Conservation (phyloP, 1,139 yeast genomes). For the Kazachstania sp. region DNA sequence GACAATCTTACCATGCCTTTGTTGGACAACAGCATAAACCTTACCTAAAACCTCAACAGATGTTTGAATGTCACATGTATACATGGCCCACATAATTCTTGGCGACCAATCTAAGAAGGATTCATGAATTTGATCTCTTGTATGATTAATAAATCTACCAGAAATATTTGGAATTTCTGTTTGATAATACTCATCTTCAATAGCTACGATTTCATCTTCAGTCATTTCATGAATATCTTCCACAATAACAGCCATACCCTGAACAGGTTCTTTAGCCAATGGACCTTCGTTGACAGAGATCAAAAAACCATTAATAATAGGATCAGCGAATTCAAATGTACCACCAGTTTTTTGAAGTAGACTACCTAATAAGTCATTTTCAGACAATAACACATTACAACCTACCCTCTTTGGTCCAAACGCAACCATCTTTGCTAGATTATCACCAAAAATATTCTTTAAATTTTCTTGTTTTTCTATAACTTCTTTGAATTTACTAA, state of each 20-base stretch:
- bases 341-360: conserved; percentile 12
- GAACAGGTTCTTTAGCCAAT: conserved; percentile 75
- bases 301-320: conserved; percentile 76
- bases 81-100: conserved; percentile 83
- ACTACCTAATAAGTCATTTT: conserved; percentile 33
- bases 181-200: conserved; percentile 29
- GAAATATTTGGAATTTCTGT: conserved; percentile 35
- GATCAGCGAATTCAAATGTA: conserved; percentile 50
- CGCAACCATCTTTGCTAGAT: conserved; percentile 43
- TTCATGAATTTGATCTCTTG: conserved; percentile 65
- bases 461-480: conserved; percentile 30
- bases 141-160: conserved; percentile 66
- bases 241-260: conserved; percentile 60
- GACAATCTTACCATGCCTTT: conserved; percentile 73
- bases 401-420: conserved; percentile 79
- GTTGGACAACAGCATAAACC: conserved; percentile 90
- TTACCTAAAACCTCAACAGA: conserved; percentile 90
- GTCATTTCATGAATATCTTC: conserved; percentile 34
- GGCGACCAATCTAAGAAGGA: conserved; percentile 77
- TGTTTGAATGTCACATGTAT: conserved; percentile 91
- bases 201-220: conserved; percentile 30
- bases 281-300: conserved; percentile 82
- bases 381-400: conserved; percentile 62
- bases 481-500: conserved; percentile 31
- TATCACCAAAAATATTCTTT: conserved; percentile 20